Conservation (phyloP, 495 filamentous ascomycete species). For the Cairneyella variabilis region DNA sequence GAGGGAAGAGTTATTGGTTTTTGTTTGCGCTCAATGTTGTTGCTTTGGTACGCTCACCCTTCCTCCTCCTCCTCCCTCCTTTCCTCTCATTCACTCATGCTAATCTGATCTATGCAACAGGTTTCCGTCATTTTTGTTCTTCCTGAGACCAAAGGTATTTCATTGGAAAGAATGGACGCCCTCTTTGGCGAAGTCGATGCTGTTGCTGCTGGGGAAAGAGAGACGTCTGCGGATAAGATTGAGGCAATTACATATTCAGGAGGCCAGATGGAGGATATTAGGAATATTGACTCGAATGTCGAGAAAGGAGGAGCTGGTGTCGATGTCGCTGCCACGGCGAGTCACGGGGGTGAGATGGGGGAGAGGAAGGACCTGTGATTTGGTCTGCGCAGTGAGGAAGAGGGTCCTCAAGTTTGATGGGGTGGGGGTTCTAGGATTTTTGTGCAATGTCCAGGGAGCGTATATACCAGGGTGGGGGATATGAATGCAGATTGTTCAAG, state of each 20-base stretch:
- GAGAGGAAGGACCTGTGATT: too few relatives aligned
- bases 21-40: conserved; percentile 33
- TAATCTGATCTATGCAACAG: conserved; percentile 11
- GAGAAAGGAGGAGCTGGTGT: too few relatives aligned
- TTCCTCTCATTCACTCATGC: not conserved
- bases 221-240: conserved; percentile 26
- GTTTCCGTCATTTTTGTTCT: conserved; percentile 35
- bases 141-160: conserved; percentile 30
- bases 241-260: conserved; percentile 11
- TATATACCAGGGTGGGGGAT: too few relatives aligned
- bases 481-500: too few relatives aligned
- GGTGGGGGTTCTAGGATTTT: too few relatives aligned
- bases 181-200: conserved; percentile 36
- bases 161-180: conserved; percentile 36
- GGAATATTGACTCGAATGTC: too few relatives aligned
- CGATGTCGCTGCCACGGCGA: too few relatives aligned
- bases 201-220: conserved; percentile 30
- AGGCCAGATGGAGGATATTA: not conserved
- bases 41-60: conserved; percentile 27
- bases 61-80: not conserved
- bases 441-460: too few relatives aligned
- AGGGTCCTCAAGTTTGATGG: too few relatives aligned
- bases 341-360: too few relatives aligned
- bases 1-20: conserved; percentile 10
- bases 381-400: too few relatives aligned